These are phyloP conservation scores for Ophiostoma montium DNA, from an alignment of 2,329 filamentous ascomycete genomes.

Conservation along the genomic window DNA sequence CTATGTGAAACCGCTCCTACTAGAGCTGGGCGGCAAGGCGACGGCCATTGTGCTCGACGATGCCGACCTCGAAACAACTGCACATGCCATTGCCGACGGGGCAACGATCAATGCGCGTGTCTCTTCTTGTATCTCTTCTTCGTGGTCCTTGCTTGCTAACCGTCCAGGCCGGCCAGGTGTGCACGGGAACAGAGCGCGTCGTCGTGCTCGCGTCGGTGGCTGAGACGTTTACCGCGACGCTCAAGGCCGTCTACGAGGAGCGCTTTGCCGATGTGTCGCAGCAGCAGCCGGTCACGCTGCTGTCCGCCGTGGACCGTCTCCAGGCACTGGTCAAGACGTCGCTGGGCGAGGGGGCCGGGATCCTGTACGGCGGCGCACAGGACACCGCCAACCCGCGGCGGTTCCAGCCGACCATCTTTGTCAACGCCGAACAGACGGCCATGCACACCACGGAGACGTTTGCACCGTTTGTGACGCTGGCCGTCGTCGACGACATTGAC, in stretches of 20 bases:
- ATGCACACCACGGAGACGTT: slow-evolving; percentile 64
- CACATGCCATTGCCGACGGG: slow-evolving; percentile 51
- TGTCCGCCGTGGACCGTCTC: too few relatives aligned
- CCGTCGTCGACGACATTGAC: slow-evolving; percentile 52
- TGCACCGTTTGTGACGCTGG: slow-evolving; percentile 57
- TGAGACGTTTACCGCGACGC: slow-evolving; percentile 20
- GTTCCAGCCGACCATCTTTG: too few relatives aligned
- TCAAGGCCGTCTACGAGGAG: not conserved
- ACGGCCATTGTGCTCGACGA: slow-evolving; percentile 68
- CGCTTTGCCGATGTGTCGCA: too few relatives aligned
- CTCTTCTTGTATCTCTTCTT: too few relatives aligned
- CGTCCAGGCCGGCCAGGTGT: slow-evolving; percentile 84
- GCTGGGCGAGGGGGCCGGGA: not conserved
- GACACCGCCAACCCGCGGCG: not conserved
- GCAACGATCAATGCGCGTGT: slow-evolving; percentile 56
- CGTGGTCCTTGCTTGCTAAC: too few relatives aligned
- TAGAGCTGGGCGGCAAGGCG: slow-evolving; percentile 76
- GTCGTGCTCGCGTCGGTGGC: slow-evolving; percentile 40
- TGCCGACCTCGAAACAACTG: slow-evolving; percentile 60
- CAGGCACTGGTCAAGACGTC: slow-evolving; percentile 23
- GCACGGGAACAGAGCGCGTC: slow-evolving; percentile 73
- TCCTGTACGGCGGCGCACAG: not conserved
- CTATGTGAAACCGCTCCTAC: slow-evolving; percentile 62
- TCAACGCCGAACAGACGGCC: slow-evolving; percentile 21
- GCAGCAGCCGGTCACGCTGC: too few relatives aligned